Percentiles rank a stretch among this genome's conserved stretches.
Conservation (phyloP, 768 basidiomycete species). For the Hirschioporus abietinus region DNA sequence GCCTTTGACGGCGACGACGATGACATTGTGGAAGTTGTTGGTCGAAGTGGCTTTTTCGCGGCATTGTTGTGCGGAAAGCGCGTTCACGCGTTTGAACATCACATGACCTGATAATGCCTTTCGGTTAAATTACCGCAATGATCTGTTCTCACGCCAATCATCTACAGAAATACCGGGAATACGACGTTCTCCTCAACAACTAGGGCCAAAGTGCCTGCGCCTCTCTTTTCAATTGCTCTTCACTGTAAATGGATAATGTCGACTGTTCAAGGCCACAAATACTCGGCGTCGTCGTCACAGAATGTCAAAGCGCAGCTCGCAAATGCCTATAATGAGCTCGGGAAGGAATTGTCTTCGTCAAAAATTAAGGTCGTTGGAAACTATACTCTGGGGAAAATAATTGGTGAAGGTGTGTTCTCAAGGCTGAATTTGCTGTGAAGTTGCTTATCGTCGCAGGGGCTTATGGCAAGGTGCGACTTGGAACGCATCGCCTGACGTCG, state of each 20-base stretch:
- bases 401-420: conserved; percentile 77
- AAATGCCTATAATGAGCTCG: conserved; percentile 95
- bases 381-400: conserved; percentile 89
- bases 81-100: not conserved
- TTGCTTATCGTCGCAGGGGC: conserved; percentile 51
- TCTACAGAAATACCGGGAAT: not conserved
- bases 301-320: conserved; percentile 87
- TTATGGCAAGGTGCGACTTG: conserved; percentile 93
- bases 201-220: conserved; percentile 28
- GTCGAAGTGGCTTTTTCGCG: not conserved
- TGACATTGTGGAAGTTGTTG: not conserved
- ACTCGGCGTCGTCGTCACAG: conserved; percentile 55
- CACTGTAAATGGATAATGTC: conserved; percentile 38
- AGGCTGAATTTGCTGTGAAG: conserved; percentile 12
- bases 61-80: not conserved
- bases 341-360: conserved; percentile 88
- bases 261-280: conserved; percentile 51
- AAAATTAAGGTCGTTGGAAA: conserved; percentile 91
- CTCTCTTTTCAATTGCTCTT: conserved; percentile 27
- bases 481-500: conserved; percentile 88
- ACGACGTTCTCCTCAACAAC: not conserved
- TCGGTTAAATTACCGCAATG: not conserved
- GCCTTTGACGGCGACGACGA: conserved; percentile 4
- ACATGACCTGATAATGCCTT: not conserved
- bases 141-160: not conserved